phyloP scores from a whole-genome alignment of 139 green algal genomes.

The Volvox africanus region DNA sequence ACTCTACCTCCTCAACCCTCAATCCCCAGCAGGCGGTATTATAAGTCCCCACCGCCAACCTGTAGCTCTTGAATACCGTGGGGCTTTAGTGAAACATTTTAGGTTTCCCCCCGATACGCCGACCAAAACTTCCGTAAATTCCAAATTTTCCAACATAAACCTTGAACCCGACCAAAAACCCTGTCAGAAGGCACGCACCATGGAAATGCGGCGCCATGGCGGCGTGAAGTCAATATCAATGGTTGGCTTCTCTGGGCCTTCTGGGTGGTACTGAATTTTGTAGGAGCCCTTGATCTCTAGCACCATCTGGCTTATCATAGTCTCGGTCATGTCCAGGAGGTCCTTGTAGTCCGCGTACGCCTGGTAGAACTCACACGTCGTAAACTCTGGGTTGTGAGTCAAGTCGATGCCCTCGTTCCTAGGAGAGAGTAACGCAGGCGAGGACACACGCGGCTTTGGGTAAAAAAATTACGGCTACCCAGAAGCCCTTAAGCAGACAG shows the following conservation, averaged over 20 bases:
- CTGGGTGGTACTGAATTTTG: conserved; percentile 95
- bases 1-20: no score
- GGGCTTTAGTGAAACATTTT: no score
- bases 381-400: conserved; percentile 99
- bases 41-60: no score
- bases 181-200: conserved; percentile 50
- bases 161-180: background rate
- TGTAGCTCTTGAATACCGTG: no score
- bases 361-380: conserved; percentile 98
- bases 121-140: no score
- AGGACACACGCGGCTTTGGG: no score
- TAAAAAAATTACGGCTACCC: no score
- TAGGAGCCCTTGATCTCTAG: conserved; percentile 91
- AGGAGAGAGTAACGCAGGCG: background rate
- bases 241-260: conserved; percentile 86
- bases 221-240: conserved; percentile 98
- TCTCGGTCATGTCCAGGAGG: conserved; percentile 97
- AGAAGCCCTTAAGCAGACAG: no score
- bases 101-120: no score
- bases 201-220: conserved; percentile 79
- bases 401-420: conserved; percentile 98
- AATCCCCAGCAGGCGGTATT: no score
- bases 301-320: conserved; percentile 95
- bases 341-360: conserved; percentile 99
- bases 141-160: no score